Conservation (phyloP, 768 basidiomycete species). For the Podaxis sp. region DNA sequence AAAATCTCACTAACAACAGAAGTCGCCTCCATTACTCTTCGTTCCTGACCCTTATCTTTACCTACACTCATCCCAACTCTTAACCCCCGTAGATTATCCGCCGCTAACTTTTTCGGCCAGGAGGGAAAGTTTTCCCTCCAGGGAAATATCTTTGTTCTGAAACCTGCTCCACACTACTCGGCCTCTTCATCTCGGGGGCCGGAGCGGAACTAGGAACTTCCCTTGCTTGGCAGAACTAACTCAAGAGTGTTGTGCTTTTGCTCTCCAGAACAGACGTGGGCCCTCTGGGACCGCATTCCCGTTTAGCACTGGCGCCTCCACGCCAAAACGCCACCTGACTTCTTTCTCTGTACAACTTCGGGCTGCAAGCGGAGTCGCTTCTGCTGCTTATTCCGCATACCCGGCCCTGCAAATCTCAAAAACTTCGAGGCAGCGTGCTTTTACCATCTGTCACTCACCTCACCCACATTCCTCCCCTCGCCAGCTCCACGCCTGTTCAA, state of each 20-base stretch:
- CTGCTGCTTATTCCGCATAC: not conserved
- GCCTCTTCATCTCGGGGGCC: too few relatives aligned
- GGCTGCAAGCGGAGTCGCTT: constrained; percentile 1
- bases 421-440: not conserved
- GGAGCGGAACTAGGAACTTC: too few relatives aligned
- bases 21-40: not conserved
- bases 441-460: not conserved
- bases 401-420: not conserved
- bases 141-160: not conserved
- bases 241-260: not conserved
- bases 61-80: not conserved
- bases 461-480: not conserved
- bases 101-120: not conserved
- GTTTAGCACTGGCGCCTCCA: not conserved
- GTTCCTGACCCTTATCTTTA: not conserved
- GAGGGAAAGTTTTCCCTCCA: not conserved
- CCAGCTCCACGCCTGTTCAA: not conserved
- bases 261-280: not conserved
- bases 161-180: not conserved
- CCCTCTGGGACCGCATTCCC: not conserved
- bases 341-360: not conserved
- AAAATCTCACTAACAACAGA: not conserved
- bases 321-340: constrained; percentile 6
- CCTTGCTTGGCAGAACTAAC: too few relatives aligned
- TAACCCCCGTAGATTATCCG: constrained; percentile 10